Conservation (phyloP, 805 yeast species). For the Debaryomyces maramus region DNA sequence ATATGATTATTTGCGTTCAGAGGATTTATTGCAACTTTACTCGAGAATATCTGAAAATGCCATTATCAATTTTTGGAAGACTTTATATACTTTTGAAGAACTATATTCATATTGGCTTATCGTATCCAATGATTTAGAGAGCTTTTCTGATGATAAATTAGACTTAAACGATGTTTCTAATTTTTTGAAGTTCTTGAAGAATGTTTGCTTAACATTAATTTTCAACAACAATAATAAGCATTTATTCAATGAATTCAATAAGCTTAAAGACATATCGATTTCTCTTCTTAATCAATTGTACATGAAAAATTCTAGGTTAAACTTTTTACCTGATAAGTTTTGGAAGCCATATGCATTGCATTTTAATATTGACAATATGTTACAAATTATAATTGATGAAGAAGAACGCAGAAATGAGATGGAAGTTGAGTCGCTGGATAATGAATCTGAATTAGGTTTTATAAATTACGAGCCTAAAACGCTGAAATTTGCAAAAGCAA, state of each 20-base stretch:
- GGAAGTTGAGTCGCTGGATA: conserved; percentile 13
- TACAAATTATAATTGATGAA: conserved; percentile 40
- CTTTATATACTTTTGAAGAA: conserved; percentile 55
- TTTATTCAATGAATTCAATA: conserved; percentile 10
- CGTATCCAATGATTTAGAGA: conserved; percentile 65
- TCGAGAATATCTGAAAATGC: background rate
- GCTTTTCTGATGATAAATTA: conserved; percentile 46
- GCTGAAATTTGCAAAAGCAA: conserved; percentile 4
- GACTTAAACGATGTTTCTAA: conserved; percentile 34
- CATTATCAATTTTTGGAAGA: conserved; percentile 28
- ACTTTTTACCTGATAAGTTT: conserved; percentile 47
- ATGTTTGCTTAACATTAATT: conserved; percentile 49
- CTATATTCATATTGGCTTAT: conserved; percentile 65
- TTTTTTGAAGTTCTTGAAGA: conserved; percentile 50
- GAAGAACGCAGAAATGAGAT: conserved; percentile 33
- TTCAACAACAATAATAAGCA: conserved; percentile 29
- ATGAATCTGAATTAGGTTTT: conserved; percentile 12
- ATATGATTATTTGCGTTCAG: conserved; percentile 14
- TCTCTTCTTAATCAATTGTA: conserved; percentile 63
- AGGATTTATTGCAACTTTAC: conserved; percentile 11
- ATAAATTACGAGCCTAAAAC: background rate
- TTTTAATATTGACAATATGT: conserved; percentile 37
- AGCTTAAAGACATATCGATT: conserved; percentile 40
- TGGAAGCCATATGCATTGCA: conserved; percentile 49
- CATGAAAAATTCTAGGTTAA: conserved; percentile 61